Base-by-base conservation (phyloP, 306 rosid species). In the Cucurbita argyrosperma region DNA sequence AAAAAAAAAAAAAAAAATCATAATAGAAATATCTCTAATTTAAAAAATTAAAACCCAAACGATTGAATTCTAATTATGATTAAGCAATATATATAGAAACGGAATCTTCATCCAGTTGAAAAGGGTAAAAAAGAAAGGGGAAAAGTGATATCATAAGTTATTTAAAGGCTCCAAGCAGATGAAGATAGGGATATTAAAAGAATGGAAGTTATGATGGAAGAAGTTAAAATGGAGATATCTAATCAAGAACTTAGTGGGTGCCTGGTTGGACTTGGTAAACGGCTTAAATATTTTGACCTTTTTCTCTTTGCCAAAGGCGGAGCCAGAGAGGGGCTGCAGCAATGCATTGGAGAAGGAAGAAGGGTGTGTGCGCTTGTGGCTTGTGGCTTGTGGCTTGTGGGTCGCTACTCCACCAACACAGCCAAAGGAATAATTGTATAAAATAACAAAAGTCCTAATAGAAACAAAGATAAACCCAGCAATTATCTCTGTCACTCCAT, bases 141-240 rank as follows among this genome's bases (percentile, higher is more conserved):
- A 14, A 50, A 65, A 65, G 8, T 26, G 42, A 59, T 5, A 61
- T 57, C 62, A 57, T 23, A 13, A 59, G n/a, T 16, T 18, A 39
- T 63, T 62, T 38, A 63, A 63, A 39, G 38, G 69, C 5, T 63
- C 1, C 0, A 63, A 63, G 14, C 12, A 63, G 23, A 63, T 10
- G 19, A 63, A 63, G 1, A 42, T n/a, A n/a, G 71, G 53, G 42
- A 65, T 65, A 63, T 63, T 37, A 42, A 65, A 65, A 64, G 18
- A 62, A 39, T 15, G 49, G 49, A 62, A 39, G 69, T 38, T 62
- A 38, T 16, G 69, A 46, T 67, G 72, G 39, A 67, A 67, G 72
- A 67, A 67, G 72, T 67, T 67, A 67, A 67, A 67, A 46, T 46
- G 39, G 72, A 67, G 72, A 67, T 67, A 21, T 67, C 55, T 67